phyloP scores from a whole-genome alignment of 2,329 filamentous ascomycete species.

The Whalleya microplaca region DNA sequence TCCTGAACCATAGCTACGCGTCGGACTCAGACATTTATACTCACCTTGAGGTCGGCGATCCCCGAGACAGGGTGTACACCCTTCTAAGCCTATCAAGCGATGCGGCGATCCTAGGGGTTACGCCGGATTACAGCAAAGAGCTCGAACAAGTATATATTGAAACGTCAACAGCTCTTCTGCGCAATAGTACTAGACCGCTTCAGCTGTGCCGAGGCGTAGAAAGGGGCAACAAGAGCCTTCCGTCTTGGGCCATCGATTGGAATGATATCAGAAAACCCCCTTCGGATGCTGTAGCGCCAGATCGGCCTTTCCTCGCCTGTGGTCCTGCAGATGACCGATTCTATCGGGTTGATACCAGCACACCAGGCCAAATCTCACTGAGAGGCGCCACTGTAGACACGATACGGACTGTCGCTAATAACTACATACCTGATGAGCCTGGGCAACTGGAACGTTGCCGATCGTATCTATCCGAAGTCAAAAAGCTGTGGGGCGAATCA shows the following conservation, averaged over 20 bases:
- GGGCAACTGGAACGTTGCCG: constrained; percentile 2
- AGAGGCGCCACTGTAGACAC: constrained; percentile 21
- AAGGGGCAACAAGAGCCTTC: not conserved
- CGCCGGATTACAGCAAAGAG: constrained; percentile 15
- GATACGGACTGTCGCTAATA: constrained; percentile 15
- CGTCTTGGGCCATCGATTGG: constrained; percentile 30
- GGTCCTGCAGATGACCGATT: constrained; percentile 24
- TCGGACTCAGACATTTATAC: not conserved
- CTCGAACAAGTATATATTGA: constrained; percentile 15
- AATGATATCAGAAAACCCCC: constrained; percentile 16
- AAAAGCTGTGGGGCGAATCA: constrained; percentile 24
- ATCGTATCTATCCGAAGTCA: constrained; percentile 18
- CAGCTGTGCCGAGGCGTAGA: constrained; percentile 16
- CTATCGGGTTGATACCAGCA: constrained; percentile 17
- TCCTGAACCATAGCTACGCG: constrained; percentile 19
- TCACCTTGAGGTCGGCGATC: constrained; percentile 3
- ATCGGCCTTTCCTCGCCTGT: constrained; percentile 24
- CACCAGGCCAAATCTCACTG: constrained; percentile 8
- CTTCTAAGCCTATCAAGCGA: constrained; percentile 23
- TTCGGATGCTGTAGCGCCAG: constrained; percentile 1
- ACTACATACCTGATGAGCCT: constrained; percentile 3
- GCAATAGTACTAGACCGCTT: constrained; percentile 10
- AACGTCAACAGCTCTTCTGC: constrained; percentile 17
- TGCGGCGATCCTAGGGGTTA: constrained; percentile 3
- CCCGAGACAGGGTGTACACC: constrained; percentile 22